Evolutionary conservation across 1,139 yeast species (phyloP).

Genomic region (Taphrina pruni): DNA sequence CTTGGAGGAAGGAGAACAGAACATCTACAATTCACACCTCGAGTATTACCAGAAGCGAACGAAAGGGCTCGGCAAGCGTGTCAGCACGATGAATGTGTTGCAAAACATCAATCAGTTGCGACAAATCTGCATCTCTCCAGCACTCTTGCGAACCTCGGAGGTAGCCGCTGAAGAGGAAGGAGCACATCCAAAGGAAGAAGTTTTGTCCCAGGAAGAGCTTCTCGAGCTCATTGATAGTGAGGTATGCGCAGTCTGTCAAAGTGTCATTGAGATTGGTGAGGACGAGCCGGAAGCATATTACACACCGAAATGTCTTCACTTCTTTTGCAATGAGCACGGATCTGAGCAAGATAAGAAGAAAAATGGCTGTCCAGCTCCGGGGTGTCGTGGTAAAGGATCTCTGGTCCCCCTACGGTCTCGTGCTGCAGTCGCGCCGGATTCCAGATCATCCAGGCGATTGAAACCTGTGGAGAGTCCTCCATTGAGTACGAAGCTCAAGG

Average conservation of each 20-base stretch:
- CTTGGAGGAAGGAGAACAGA: constrained; percentile 58
- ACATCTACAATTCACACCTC: constrained; percentile 35
- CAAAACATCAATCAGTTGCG: constrained; percentile 37
- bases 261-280: constrained; percentile 30
- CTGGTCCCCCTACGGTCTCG: constrained; percentile 4
- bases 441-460: neutral
- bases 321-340: constrained; percentile 36
- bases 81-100: constrained; percentile 35
- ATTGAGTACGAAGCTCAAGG: constrained; percentile 36
- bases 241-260: constrained; percentile 33
- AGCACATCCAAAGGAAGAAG: neutral
- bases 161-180: neutral
- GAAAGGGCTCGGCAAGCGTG: constrained; percentile 34
- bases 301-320: constrained; percentile 28
- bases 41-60: constrained; percentile 34
- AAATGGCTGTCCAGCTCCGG: constrained; percentile 26
- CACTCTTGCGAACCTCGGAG: constrained; percentile 26
- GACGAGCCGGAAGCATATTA: constrained; percentile 26
- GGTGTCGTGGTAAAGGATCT: constrained; percentile 9
- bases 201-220: constrained; percentile 7
- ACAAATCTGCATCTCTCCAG: constrained; percentile 33
- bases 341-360: neutral
- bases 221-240: constrained; percentile 27
- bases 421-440: neutral
- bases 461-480: constrained; percentile 7